Conservation (phyloP, 306 rosid genomes). For the Acacia crassicarpa region DNA sequence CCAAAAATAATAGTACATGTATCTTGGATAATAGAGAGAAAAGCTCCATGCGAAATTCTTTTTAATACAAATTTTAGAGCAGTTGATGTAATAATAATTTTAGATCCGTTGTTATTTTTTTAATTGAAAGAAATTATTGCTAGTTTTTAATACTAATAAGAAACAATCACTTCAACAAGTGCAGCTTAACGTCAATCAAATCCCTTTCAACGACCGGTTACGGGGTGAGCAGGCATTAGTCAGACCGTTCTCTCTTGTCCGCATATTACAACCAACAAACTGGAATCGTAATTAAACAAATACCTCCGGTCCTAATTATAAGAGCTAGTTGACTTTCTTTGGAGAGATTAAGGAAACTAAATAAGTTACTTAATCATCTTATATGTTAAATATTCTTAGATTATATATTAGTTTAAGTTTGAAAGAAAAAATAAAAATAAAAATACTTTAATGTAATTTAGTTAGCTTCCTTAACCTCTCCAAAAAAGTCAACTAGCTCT, state of each 20-base stretch:
- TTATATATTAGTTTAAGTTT: too few relatives aligned
- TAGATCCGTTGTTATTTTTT: background rate
- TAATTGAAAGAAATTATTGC: background rate
- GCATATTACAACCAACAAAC: background rate
- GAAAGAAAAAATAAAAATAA: too few relatives aligned
- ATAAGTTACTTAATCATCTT: too few relatives aligned
- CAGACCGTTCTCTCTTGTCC: background rate
- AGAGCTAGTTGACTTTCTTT: too few relatives aligned
- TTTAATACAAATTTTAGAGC: background rate
- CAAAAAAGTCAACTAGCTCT: too few relatives aligned
- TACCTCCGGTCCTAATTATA: too few relatives aligned
- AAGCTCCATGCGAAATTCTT: background rate
- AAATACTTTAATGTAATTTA: too few relatives aligned
- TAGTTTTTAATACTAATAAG: background rate
- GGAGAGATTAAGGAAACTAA: too few relatives aligned
- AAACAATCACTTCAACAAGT: background rate
- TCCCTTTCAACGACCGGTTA: background rate
- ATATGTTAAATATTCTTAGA: too few relatives aligned
- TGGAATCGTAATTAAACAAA: background rate
- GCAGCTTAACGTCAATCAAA: background rate
- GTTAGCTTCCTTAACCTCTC: too few relatives aligned
- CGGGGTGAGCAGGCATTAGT: background rate
- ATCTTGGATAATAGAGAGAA: background rate
- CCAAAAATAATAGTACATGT: background rate
- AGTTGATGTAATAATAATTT: background rate